Conservation (phyloP, 1,139 yeast species). For the Wickerhamomyces sp. region DNA sequence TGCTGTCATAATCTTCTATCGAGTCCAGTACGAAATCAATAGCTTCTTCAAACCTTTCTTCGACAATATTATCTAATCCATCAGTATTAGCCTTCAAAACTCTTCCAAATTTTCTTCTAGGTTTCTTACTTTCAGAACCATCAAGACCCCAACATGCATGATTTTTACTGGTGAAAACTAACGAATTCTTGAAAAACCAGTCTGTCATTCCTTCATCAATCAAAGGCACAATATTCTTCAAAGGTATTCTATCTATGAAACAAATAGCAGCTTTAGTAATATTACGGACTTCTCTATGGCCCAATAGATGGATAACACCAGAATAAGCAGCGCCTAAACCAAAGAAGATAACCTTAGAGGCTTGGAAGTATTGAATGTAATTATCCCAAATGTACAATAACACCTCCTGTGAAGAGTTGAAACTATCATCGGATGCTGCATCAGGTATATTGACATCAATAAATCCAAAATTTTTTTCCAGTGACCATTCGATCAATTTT, state of each 20-base stretch:
- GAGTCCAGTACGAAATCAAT: conserved; percentile 79
- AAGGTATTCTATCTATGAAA: conserved; percentile 58
- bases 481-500: conserved; percentile 57
- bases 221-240: conserved; percentile 77
- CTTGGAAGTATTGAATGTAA: conserved; percentile 69
- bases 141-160: conserved; percentile 74
- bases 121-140: conserved; percentile 56
- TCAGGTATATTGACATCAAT: conserved; percentile 80
- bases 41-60: conserved; percentile 82
- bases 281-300: conserved; percentile 66
- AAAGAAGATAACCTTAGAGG: conserved; percentile 68
- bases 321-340: conserved; percentile 91
- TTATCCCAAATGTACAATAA: conserved; percentile 86
- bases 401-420: conserved; percentile 70
- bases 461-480: conserved; percentile 60
- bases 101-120: conserved; percentile 87
- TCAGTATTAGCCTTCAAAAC: conserved; percentile 71
- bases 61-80: conserved; percentile 71
- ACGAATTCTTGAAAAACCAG: conserved; percentile 87
- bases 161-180: conserved; percentile 68
- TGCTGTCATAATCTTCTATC: conserved; percentile 36
- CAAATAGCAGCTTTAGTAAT: conserved; percentile 73
- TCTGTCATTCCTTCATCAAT: conserved; percentile 87
- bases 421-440: conserved; percentile 34
- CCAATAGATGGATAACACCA: conserved; percentile 81